These are phyloP conservation scores for Pseudogymnoascus sp. DNA, from an alignment of 2,329 filamentous ascomycete species.

Conservation along the genomic window DNA sequence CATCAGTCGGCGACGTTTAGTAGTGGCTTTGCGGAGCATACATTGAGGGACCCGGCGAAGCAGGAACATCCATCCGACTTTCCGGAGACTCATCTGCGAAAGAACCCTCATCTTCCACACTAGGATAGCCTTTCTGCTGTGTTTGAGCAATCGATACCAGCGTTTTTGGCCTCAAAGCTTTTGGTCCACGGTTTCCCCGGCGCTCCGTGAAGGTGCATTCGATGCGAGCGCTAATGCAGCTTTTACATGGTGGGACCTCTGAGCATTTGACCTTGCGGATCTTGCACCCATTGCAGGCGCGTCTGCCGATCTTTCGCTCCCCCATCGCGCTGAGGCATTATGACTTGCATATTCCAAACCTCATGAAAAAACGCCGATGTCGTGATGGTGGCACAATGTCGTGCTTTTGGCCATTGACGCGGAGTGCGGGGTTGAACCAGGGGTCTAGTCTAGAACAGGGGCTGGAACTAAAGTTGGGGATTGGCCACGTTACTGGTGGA, in stretches of 20 bases:
- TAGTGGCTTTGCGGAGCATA: neutral
- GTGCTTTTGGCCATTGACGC: neutral
- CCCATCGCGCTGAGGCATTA: constrained; percentile 5
- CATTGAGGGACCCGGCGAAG: neutral
- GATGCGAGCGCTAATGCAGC: constrained; percentile 39
- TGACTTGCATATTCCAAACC: neutral
- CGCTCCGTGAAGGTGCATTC: constrained; percentile 44
- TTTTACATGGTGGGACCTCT: constrained; percentile 40
- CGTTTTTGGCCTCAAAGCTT: constrained; percentile 40
- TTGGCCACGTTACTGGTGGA: neutral
- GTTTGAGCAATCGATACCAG: constrained; percentile 35
- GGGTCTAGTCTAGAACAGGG: neutral
- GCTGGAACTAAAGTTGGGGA: neutral
- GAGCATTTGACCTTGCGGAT: constrained; percentile 47
- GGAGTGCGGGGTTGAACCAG: neutral
- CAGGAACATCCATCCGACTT: neutral
- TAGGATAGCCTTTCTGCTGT: constrained; percentile 18
- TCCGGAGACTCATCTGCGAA: neutral
- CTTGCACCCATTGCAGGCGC: constrained; percentile 47
- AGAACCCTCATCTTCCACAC: neutral
- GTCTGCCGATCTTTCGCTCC: constrained; percentile 27
- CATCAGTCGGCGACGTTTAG: neutral
- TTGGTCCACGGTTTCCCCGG: constrained; percentile 40
- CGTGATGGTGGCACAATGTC: neutral
- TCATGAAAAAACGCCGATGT: neutral